Base-by-base conservation (phyloP, 1,284 basidiomycete species). In the Cryptococcus deneoformans region DNA sequence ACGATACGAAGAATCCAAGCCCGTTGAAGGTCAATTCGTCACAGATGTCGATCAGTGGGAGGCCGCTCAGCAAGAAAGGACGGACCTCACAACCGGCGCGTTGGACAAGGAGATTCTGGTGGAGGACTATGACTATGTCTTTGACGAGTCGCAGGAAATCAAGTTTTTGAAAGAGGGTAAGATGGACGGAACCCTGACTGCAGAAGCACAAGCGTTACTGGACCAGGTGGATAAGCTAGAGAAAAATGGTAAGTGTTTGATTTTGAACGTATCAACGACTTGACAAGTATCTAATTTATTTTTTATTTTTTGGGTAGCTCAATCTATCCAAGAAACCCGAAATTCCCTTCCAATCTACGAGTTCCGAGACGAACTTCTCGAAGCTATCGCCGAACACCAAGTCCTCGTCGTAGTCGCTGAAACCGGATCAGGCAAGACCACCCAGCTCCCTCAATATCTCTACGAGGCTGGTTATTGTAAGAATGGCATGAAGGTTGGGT, bases 21-120 rank as follows among this genome's bases (percentile, higher is more conserved):
- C 65, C 20, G 72, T 71, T 72, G 89, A 90, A 61, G 90, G 90
- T 69, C 87, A 93, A 68, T 98, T 97, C 72, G 85, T 91, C 12
- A 97, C 94, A 1, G 96, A 99, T 68, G 85, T 96, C 58, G 96
- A 99, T 76, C 89, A 92, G 70, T 95, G 91, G 90, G 96, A 99
- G 77, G 87, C 88, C 51, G 85, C 86, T 76, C 96, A 99, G 78
- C 90, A 93, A 42, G 84, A 86, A 56, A 87, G 92, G 69, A 92
- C 92, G 65, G 89, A 89, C 24, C 89, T 95, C 79, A 87, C 85
- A 70, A 87, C 86, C 10, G 92, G 94, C 35, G 92, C 94, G 0
- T 76, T 93, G 83, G 93, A 97, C 77, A 92, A 90, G 76, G 82
- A 79, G 46, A 86, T 90, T 59, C 60, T 88, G 29, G 85, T 87